Base-by-base conservation (phyloP, 2,329 filamentous ascomycete species). In the Pseudomassariella vexata region DNA sequence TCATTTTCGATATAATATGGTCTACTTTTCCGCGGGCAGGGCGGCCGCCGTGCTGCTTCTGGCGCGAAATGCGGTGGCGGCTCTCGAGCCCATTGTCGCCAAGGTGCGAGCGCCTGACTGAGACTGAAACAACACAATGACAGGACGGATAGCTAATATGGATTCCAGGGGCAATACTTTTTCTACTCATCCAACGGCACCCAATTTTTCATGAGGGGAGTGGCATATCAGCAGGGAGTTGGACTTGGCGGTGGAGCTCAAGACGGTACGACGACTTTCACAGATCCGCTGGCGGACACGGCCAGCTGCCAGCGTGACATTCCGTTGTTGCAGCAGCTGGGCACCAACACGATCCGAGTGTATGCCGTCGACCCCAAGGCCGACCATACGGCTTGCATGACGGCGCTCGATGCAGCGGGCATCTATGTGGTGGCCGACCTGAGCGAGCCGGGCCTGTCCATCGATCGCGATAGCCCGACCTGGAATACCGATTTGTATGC, bases 351-450 rank as follows among this genome's bases (percentile, higher is more conserved):
- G 41, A 79, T 86, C 52, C 81, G 82, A 60, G 78, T 82, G 30
- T 86, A 86, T 56, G 81, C 82, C 31, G 68, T 86, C 45, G 70
- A 85, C 58, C 75, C 80, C 6, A 68, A 65, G 18, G 53, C 67
- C 41, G 66, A 82, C 56, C 82, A 86, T 56, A 65, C 68, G 32
- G 62, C 65, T 29, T 86, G 82, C 60, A 85, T 86, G 82, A 63
- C 65, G 29, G 52, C 74, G 39, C 68, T 86, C 24, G 66, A 73
- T 26, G 68, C 78, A 42, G 79, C 77, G 32, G 82, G 80, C 40
- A 86, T 86, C 62, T 86, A 86, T 56, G 71, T 87, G 38, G 70
- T 87, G 42, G 73, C 79, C 45, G 82, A 87, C 63, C 59, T 87
- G 47, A 81, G 78, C 7, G 69, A 81, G 39, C 82, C 82, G 9